Evolutionary conservation across 2,329 filamentous ascomycete species (phyloP).

Genomic region (Ceratocystiopsis brevicomis): DNA sequence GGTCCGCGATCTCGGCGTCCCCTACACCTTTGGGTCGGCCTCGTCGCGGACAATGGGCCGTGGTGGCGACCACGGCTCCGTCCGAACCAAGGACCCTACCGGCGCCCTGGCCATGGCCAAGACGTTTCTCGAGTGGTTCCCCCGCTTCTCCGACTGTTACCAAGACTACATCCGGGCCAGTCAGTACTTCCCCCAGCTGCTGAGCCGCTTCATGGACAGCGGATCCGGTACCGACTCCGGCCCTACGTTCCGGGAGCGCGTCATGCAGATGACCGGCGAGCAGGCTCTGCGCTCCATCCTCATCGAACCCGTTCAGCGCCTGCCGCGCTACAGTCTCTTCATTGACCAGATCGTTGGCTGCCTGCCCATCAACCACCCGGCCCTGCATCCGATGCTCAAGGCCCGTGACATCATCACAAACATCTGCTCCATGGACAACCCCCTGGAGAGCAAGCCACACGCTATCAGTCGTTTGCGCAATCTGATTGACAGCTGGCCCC

Average conservation of each 20-base stretch:
- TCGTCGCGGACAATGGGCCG: conserved; percentile 5
- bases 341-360: conserved; percentile 89
- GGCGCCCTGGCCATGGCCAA: conserved; percentile 64
- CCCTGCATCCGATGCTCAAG: conserved; percentile 64
- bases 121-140: conserved; percentile 78
- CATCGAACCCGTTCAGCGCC: conserved; percentile 87
- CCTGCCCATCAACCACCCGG: conserved; percentile 70
- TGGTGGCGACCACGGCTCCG: conserved; percentile 4
- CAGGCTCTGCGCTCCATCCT: conserved; percentile 78
- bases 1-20: conserved; percentile 49
- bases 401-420: conserved; percentile 87
- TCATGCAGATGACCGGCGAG: conserved; percentile 70
- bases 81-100: conserved; percentile 47
- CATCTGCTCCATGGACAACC: conserved; percentile 83
- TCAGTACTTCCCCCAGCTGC: conserved; percentile 63
- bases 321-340: conserved; percentile 86
- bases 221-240: background rate
- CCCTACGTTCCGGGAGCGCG: conserved; percentile 53
- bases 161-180: conserved; percentile 85
- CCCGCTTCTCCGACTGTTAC: conserved; percentile 78
- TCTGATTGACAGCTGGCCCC: conserved; percentile 61
- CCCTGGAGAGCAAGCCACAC: conserved; percentile 48
- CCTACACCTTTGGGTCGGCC: conserved; percentile 19
- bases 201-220: conserved; percentile 55
- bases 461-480: conserved; percentile 55